phyloP scores from a whole-genome alignment of 1,139 yeast species.

The Zygoascus hellenicus region DNA sequence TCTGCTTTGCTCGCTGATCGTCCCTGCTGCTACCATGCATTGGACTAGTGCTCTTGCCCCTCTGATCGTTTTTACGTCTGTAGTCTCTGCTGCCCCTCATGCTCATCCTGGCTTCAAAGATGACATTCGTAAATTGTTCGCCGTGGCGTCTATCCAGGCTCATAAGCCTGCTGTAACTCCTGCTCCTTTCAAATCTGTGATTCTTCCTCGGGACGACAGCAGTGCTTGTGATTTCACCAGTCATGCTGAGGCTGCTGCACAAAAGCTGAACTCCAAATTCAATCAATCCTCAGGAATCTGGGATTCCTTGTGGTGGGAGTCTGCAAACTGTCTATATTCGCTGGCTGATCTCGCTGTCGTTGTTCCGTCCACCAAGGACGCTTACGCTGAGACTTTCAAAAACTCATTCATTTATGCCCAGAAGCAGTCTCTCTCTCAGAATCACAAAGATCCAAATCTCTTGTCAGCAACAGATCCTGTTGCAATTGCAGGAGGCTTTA shows the following conservation, averaged over 20 bases:
- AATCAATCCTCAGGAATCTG: constrained; percentile 6
- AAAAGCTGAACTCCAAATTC: constrained; percentile 5
- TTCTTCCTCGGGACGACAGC: neutral
- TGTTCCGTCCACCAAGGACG: constrained; percentile 5
- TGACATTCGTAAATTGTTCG: neutral
- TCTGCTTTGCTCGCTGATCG: too few relatives aligned
- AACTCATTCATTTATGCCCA: constrained; percentile 17
- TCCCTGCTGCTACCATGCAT: too few relatives aligned
- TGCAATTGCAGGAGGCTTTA: constrained; percentile 15
- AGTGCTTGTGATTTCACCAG: constrained; percentile 1
- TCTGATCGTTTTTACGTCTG: too few relatives aligned
- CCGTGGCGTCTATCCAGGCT: too few relatives aligned
- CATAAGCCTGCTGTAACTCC: too few relatives aligned
- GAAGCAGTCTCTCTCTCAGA: constrained; percentile 8
- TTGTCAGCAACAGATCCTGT: neutral
- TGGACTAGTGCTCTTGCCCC: too few relatives aligned
- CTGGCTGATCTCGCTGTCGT: constrained; percentile 12
- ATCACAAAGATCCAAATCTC: constrained; percentile 1
- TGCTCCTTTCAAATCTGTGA: neutral
- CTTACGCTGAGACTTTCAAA: constrained; percentile 3
- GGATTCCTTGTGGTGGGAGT: constrained; percentile 14
- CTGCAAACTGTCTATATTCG: constrained; percentile 16
- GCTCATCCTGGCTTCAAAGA: neutral
- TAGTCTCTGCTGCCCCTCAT: neutral
- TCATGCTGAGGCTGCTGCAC: constrained; percentile 5